phyloP scores from a whole-genome alignment of 495 filamentous ascomycete species.

The Aspergillus taichungensis region DNA sequence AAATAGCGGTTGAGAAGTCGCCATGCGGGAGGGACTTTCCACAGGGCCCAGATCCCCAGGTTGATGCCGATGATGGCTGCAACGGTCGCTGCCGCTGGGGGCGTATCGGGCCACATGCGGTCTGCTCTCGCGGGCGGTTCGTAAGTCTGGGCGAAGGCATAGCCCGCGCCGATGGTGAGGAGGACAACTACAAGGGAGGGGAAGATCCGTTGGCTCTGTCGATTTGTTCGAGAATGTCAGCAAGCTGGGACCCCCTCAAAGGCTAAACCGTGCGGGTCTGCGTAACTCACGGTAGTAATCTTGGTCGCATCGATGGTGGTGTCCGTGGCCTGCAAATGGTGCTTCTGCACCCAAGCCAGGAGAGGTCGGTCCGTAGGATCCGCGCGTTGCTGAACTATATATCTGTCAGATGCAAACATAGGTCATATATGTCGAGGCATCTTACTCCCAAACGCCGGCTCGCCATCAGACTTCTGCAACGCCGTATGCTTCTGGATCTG shows the following conservation, averaged over 20 bases:
- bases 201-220: slow-evolving; percentile 49
- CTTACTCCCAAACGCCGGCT: slow-evolving; percentile 29
- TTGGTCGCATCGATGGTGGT: slow-evolving; percentile 22
- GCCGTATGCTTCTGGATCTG: slow-evolving; percentile 38
- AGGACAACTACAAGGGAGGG: slow-evolving; percentile 53
- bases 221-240: slow-evolving; percentile 1
- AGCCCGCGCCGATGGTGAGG: slow-evolving; percentile 39
- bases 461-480: slow-evolving; percentile 39
- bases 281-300: slow-evolving; percentile 26
- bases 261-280: not conserved
- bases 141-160: slow-evolving; percentile 52
- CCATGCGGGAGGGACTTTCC: slow-evolving; percentile 65
- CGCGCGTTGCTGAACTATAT: slow-evolving; percentile 29
- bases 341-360: slow-evolving; percentile 43
- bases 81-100: slow-evolving; percentile 73
- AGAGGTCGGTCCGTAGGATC: slow-evolving; percentile 33
- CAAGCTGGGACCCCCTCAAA: not conserved
- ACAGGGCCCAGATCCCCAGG: slow-evolving; percentile 48
- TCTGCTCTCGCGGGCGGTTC: slow-evolving; percentile 46
- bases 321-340: slow-evolving; percentile 32
- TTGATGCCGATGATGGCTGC: slow-evolving; percentile 58
- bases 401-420: slow-evolving; percentile 1
- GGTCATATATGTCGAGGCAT: not conserved
- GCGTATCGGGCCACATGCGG: slow-evolving; percentile 63
- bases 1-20: slow-evolving; percentile 71